Evolutionary conservation across 768 basidiomycete species (phyloP).

Genomic region (Dentipellis fragilis): DNA sequence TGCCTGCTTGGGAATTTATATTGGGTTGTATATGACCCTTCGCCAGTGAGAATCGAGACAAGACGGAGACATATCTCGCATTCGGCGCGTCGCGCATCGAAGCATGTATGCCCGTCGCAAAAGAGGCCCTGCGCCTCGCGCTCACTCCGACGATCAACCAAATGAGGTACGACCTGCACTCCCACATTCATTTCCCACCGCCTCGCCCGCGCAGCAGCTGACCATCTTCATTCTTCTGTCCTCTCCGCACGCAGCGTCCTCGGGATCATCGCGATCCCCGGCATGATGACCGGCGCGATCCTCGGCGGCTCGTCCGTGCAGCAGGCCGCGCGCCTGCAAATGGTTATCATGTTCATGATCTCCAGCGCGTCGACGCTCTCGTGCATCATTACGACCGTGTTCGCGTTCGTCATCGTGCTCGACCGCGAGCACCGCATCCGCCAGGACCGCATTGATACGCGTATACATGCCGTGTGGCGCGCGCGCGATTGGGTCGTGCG

Average conservation of each 20-base stretch:
- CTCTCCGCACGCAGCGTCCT: conserved; percentile 39
- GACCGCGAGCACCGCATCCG: conserved; percentile 61
- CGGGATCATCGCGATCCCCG: conserved; percentile 72
- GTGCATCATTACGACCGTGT: conserved; percentile 51
- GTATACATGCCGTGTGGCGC: conserved; percentile 24
- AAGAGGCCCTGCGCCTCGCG: conserved; percentile 70
- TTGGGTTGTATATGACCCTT: neutral
- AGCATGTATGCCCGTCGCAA: conserved; percentile 71
- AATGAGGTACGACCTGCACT: conserved; percentile 50
- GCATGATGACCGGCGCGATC: conserved; percentile 91
- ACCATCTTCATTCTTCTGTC: neutral
- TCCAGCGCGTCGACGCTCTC: conserved; percentile 67
- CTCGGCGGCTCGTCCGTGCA: conserved; percentile 78
- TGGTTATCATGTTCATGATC: conserved; percentile 95
- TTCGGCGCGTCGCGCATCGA: conserved; percentile 80
- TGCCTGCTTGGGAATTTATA: neutral
- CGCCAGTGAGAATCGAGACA: conserved; percentile 70
- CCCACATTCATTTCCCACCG: neutral
- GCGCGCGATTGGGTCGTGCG: conserved; percentile 7
- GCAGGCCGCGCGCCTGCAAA: conserved; percentile 79
- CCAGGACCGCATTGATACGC: conserved; percentile 44
- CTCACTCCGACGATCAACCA: conserved; percentile 76
- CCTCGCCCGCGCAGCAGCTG: too few relatives aligned
- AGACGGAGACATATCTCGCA: conserved; percentile 77
- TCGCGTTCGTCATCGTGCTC: conserved; percentile 51